phyloP scores from a whole-genome alignment of 2,329 filamentous ascomycete species.

The Trichophyton simii region DNA sequence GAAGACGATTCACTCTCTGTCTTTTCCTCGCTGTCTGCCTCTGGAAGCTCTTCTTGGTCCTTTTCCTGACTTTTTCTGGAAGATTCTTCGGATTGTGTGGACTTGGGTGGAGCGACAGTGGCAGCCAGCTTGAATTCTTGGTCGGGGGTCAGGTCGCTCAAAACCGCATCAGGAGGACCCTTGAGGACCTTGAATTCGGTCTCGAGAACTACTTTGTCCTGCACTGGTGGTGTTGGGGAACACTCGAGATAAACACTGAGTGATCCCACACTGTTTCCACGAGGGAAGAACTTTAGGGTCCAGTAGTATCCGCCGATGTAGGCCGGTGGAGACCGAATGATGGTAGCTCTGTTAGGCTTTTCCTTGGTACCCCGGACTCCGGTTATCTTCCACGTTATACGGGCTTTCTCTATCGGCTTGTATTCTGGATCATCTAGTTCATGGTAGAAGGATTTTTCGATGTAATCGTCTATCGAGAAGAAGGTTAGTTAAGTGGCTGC shows the following conservation, averaged over 20 bases:
- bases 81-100: slow-evolving; percentile 7
- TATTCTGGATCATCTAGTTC: slow-evolving; percentile 48
- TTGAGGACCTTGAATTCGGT: slow-evolving; percentile 31
- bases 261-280: slow-evolving; percentile 46
- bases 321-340: slow-evolving; percentile 47
- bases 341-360: slow-evolving; percentile 44
- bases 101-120: slow-evolving; percentile 12
- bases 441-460: slow-evolving; percentile 45
- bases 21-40: background rate
- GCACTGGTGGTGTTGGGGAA: slow-evolving; percentile 36
- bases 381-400: slow-evolving; percentile 47
- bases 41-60: slow-evolving; percentile 5
- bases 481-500: background rate
- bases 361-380: slow-evolving; percentile 49
- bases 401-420: slow-evolving; percentile 40
- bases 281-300: slow-evolving; percentile 54
- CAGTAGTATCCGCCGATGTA: slow-evolving; percentile 49
- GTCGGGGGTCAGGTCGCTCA: slow-evolving; percentile 23
- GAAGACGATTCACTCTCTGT: slow-evolving; percentile 10
- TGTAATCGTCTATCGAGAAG: slow-evolving; percentile 37
- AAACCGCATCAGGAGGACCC: slow-evolving; percentile 25
- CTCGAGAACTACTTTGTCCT: slow-evolving; percentile 27
- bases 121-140: slow-evolving; percentile 21
- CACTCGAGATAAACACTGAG: slow-evolving; percentile 52
- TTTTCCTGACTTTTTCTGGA: slow-evolving; percentile 9